Conservation (phyloP, 768 basidiomycete species). For the Hericium rajendrae region DNA sequence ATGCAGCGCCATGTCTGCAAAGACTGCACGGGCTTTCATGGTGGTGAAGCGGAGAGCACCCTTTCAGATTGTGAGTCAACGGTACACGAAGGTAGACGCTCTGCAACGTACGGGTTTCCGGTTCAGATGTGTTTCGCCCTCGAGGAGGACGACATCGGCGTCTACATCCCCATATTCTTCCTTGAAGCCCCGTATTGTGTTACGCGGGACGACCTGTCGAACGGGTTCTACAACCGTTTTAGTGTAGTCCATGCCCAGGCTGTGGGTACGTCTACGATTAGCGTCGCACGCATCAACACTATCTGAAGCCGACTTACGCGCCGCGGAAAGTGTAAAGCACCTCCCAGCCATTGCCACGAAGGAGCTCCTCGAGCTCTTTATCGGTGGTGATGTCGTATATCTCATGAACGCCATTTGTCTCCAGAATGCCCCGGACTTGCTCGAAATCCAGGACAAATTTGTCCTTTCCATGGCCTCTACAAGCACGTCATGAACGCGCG, state of each 20-base stretch:
- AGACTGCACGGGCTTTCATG: not conserved
- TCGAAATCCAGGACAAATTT: constrained; percentile 1
- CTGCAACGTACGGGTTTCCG: constrained; percentile 29
- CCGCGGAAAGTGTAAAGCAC: constrained; percentile 32
- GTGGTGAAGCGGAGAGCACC: constrained; percentile 13
- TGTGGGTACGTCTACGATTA: constrained; percentile 8
- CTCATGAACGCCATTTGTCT: not conserved
- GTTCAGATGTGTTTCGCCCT: constrained; percentile 30
- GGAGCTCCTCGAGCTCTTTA: constrained; percentile 21
- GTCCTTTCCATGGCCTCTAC: not conserved
- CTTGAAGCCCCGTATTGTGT: constrained; percentile 28
- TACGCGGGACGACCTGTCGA: constrained; percentile 26
- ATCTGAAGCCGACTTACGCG: constrained; percentile 23
- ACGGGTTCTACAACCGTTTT: constrained; percentile 32
- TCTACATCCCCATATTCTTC: constrained; percentile 28
- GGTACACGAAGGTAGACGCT: constrained; percentile 11
- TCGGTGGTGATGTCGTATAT: constrained; percentile 16
- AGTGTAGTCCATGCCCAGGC: constrained; percentile 33
- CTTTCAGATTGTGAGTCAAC: not conserved
- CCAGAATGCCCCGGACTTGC: not conserved
- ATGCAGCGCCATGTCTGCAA: constrained; percentile 6
- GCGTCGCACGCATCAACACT: not conserved
- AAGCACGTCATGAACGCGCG: not conserved
- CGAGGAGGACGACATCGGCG: constrained; percentile 30
- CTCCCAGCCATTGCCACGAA: constrained; percentile 30